Percentiles rank a stretch among this genome's conserved stretches.
Evolutionary conservation across 176 grass and related monocot species (phyloP).

Genomic region (Aegilops bicornis): DNA sequence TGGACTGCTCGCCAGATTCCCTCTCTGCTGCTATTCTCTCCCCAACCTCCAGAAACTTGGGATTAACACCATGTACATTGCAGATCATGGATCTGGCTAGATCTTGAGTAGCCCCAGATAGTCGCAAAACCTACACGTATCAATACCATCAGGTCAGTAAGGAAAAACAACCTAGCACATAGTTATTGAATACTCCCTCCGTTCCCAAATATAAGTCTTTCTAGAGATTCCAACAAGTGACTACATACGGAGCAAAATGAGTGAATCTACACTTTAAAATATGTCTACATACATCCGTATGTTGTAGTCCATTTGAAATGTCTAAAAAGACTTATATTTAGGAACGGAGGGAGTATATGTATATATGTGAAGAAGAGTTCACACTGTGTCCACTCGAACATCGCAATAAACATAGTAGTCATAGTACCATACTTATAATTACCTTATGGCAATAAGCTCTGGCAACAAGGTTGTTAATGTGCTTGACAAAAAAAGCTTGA

Average conservation of each 20-base stretch:
- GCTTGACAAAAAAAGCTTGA: slow-evolving; percentile 91
- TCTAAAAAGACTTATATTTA: no score
- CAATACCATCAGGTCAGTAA: slow-evolving; percentile 1
- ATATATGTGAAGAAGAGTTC: neutral
- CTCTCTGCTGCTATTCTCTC: slow-evolving; percentile 64
- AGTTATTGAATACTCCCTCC: neutral
- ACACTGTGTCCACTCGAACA: neutral
- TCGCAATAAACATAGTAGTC: neutral
- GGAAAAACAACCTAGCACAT: neutral
- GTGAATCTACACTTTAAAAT: no score
- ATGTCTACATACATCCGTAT: no score
- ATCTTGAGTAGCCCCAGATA: slow-evolving; percentile 91
- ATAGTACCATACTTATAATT: neutral
- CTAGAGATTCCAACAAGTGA: no score
- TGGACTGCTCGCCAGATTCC: slow-evolving; percentile 49
- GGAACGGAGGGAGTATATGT: neutral
- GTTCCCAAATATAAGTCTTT: no score
- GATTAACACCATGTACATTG: slow-evolving; percentile 93
- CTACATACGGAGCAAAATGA: no score
- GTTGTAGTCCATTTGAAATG: no score
- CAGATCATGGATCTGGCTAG: slow-evolving; percentile 89
- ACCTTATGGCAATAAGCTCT: slow-evolving; percentile 93
- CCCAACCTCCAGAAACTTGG: slow-evolving; percentile 84
- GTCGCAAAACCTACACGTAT: slow-evolving; percentile 65
- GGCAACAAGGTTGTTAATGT: slow-evolving; percentile 82